phyloP scores from a whole-genome alignment of 139 green algal genomes.

The Chlorella vulgaris region DNA sequence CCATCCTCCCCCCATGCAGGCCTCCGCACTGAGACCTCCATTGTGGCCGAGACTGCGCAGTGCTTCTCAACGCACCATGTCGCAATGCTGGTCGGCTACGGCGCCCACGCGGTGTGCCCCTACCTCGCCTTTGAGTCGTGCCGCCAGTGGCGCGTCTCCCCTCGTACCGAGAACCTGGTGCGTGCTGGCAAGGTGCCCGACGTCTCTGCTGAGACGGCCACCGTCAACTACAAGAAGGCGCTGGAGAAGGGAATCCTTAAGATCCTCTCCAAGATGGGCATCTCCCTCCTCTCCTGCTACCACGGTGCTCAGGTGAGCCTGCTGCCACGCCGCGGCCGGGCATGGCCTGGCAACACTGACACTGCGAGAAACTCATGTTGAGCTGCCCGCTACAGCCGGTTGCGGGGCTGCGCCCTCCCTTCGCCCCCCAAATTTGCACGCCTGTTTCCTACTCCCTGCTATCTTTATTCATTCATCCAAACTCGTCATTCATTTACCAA shows the following conservation, averaged over 20 bases:
- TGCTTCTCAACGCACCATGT: conserved; percentile 91
- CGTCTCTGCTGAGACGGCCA: conserved; percentile 66
- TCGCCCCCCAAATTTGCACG: too few relatives aligned
- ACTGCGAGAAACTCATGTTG: too few relatives aligned
- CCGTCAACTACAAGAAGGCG: conserved; percentile 94
- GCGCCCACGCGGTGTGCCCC: conserved; percentile 96
- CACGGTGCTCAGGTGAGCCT: conserved; percentile 78
- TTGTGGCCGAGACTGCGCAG: conserved; percentile 94
- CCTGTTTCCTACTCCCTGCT: too few relatives aligned
- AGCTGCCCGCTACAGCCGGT: too few relatives aligned
- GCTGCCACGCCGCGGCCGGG: too few relatives aligned
- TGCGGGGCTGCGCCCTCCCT: too few relatives aligned
- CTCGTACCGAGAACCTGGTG: conserved; percentile 85
- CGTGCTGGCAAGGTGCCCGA: conserved; percentile 84
- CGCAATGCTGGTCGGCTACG: conserved; percentile 94
- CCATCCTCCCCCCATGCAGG: conserved; percentile 19
- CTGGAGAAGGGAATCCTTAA: conserved; percentile 98
- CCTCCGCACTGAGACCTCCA: conserved; percentile 88
- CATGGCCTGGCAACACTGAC: too few relatives aligned
- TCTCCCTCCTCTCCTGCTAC: conserved; percentile 96
- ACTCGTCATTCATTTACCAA: conserved; percentile 15
- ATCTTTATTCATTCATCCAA: conserved; percentile 19
- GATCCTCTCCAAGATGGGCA: conserved; percentile 99
- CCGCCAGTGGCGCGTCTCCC: conserved; percentile 89
- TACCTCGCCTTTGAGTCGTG: conserved; percentile 96